Evolutionary conservation across 2,329 filamentous ascomycete genomes (phyloP), one percentile per base, ranked within the genome.

Genomic region (Ophiocordyceps polyrhachis-furcata): DNA sequence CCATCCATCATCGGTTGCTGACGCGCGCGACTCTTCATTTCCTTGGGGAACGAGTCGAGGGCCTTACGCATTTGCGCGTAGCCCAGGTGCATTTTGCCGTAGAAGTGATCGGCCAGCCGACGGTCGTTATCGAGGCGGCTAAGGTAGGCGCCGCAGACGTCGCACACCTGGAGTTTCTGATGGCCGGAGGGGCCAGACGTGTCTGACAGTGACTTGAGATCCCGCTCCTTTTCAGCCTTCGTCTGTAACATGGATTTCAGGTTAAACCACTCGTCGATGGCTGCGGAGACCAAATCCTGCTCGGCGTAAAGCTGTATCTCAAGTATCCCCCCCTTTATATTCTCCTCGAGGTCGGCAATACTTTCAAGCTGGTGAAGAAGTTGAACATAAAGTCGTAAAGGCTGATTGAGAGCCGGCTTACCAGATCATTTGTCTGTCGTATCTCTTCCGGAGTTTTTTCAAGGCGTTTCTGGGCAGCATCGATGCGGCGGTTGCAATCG

Each of bases 371-470:
- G 43, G 20, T 40, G 20, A 1, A 9, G 17, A 19, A 7, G n/a
- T 11, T 5, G n/a, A 6, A 19, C 4, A 38, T 38, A 6, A 28
- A 28, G 25, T 28, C 25, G 25, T 28, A 2, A 7, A 11, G 9
- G 25, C 25, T 23, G 21, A 6, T 9, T 9, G 9, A 28, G 25
- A 11, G 25, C 8, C 25, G 4, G 35, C 55, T 45, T 60, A 81
- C 76, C 53, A 96, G 65, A 42, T 81, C 76, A 58, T 94, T 96
- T 3, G 91, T 96, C 68, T 96, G 88, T 23, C 85, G 71, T 52
- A 98, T 95, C 68, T 98, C 91, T 58, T 98, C 91, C 9, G 89
- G 88, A 1, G 91, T 96, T 73, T 96, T 98, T 65, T 98, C 91
- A 47, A 98, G 66, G 44, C 89, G 72, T 44, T 87, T 74, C 69